Conservation (phyloP, 2,329 filamentous ascomycete species). For the Phoma sp. region DNA sequence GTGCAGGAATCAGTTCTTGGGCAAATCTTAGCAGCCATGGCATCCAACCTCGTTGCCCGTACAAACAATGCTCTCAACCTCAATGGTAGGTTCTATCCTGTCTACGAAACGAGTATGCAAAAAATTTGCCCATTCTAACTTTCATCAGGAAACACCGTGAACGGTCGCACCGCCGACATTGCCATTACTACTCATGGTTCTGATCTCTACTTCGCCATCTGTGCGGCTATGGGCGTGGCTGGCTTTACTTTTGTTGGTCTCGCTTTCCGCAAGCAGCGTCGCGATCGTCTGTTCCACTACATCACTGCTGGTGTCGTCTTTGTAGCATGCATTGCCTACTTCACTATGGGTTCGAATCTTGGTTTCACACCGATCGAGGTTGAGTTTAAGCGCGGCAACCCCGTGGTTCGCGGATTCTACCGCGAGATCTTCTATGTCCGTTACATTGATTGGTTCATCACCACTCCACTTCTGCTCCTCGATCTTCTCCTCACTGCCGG, state of each 20-base stretch:
- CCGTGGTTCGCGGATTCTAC: slow-evolving; percentile 56
- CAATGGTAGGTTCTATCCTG: slow-evolving; percentile 24
- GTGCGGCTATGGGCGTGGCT: slow-evolving; percentile 62
- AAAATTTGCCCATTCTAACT: not conserved
- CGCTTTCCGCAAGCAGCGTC: slow-evolving; percentile 60
- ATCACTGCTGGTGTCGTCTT: slow-evolving; percentile 65
- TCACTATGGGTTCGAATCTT: slow-evolving; percentile 70
- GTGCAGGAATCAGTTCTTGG: slow-evolving; percentile 1
- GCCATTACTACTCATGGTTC: slow-evolving; percentile 65
- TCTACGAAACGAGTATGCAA: not conserved
- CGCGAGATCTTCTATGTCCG: slow-evolving; percentile 71
- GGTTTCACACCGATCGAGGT: slow-evolving; percentile 68
- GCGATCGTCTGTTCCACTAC: slow-evolving; percentile 68
- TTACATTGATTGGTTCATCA: slow-evolving; percentile 70
- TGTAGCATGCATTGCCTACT: slow-evolving; percentile 68
- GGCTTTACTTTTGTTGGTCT: slow-evolving; percentile 62
- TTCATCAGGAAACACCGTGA: slow-evolving; percentile 50
- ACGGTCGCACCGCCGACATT: slow-evolving; percentile 58
- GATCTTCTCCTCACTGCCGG: slow-evolving; percentile 69
- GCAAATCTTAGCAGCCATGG: slow-evolving; percentile 1
- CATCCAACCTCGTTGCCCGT: slow-evolving; percentile 9
- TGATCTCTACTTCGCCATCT: slow-evolving; percentile 68
- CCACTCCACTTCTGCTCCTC: slow-evolving; percentile 67
- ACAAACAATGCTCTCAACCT: slow-evolving; percentile 30
- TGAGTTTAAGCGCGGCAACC: slow-evolving; percentile 59